Percentiles rank a stretch among this genome's conserved stretches.
Conservation (phyloP, 1,139 yeast genomes). For the Scheffersomyces parashehatae region DNA sequence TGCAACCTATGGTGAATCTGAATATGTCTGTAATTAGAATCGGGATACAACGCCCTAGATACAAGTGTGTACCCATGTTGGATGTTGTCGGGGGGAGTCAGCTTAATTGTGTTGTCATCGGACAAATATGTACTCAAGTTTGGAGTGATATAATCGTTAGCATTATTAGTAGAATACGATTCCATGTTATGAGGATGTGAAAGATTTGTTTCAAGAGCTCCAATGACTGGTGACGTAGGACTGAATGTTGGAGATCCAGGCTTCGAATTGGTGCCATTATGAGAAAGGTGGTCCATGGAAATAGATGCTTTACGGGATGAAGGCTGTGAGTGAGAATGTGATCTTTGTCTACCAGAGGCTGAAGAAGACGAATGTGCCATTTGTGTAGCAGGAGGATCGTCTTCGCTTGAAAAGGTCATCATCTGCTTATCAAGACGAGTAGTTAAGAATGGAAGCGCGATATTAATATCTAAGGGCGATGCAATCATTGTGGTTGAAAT, state of each 20-base stretch:
- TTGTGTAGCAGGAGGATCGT: slow-evolving; percentile 12
- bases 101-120: slow-evolving; percentile 15
- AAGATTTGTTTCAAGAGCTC: slow-evolving; percentile 43
- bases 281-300: slow-evolving; percentile 2
- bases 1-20: slow-evolving; percentile 76
- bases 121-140: slow-evolving; percentile 30
- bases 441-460: slow-evolving; percentile 50
- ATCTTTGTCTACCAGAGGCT: background rate
- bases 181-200: slow-evolving; percentile 25
- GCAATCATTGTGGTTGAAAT: slow-evolving; percentile 31
- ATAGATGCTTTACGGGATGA: slow-evolving; percentile 20
- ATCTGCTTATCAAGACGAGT: slow-evolving; percentile 37
- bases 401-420: slow-evolving; percentile 24
- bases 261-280: background rate
- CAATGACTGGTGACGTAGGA: slow-evolving; percentile 42
- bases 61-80: slow-evolving; percentile 39
- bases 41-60: slow-evolving; percentile 57
- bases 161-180: slow-evolving; percentile 17
- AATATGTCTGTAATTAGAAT: slow-evolving; percentile 68
- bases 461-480: slow-evolving; percentile 46
- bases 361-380: background rate
- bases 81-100: slow-evolving; percentile 24
- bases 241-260: slow-evolving; percentile 9
- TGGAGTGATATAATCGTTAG: slow-evolving; percentile 26
- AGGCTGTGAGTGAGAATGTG: slow-evolving; percentile 12